phyloP scores from a whole-genome alignment of 2,329 filamentous ascomycete species.

The Dactylellina parvicollis region DNA sequence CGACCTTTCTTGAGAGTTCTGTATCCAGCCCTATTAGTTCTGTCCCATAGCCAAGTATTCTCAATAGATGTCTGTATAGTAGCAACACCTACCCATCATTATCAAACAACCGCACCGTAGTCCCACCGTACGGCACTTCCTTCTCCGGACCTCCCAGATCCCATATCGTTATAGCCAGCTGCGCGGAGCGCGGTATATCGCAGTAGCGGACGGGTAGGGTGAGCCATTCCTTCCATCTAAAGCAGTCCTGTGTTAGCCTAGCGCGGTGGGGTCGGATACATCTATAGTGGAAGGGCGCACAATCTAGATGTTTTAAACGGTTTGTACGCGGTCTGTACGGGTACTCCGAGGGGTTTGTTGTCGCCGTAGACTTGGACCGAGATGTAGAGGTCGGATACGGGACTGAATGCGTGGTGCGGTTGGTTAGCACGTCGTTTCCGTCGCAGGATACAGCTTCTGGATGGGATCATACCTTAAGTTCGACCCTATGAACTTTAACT shows the following conservation, averaged over 20 bases:
- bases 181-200: slow-evolving; percentile 80
- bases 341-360: slow-evolving; percentile 91
- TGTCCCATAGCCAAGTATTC: neutral
- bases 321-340: slow-evolving; percentile 91
- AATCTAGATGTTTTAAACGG: slow-evolving; percentile 79
- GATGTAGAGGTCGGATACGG: slow-evolving; percentile 88
- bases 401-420: slow-evolving; percentile 63
- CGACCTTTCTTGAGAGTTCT: slow-evolving; percentile 81
- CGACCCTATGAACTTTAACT: slow-evolving; percentile 86
- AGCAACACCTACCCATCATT: slow-evolving; percentile 73
- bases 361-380: slow-evolving; percentile 95
- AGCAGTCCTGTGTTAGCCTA: neutral
- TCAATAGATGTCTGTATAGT: neutral
- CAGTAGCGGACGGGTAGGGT: slow-evolving; percentile 85
- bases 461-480: slow-evolving; percentile 72
- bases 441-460: neutral
- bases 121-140: slow-evolving; percentile 87
- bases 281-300: slow-evolving; percentile 60
- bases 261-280: neutral
- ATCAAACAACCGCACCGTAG: slow-evolving; percentile 91
- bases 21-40: slow-evolving; percentile 6
- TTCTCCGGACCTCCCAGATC: slow-evolving; percentile 79
- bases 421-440: neutral
- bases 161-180: slow-evolving; percentile 93
- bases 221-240: slow-evolving; percentile 97